Conservation (phyloP, 208 protist genomes). For the Wallacemonas sp. region DNA sequence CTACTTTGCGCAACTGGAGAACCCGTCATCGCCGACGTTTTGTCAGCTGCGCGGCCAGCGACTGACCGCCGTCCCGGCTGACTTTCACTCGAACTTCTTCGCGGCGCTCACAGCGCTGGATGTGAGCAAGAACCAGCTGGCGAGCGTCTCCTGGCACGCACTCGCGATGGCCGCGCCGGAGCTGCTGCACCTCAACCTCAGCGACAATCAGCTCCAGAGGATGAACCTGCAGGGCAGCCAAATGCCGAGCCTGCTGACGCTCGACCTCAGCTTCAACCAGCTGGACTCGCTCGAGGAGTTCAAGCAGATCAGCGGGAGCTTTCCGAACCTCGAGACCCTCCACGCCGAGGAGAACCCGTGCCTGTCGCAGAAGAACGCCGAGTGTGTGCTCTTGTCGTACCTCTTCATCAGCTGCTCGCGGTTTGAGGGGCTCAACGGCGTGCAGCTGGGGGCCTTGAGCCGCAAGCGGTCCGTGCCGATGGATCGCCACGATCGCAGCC, state of each 20-base stretch:
- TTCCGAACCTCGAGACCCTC: slow-evolving; percentile 51
- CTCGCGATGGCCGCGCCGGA: slow-evolving; percentile 45
- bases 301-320: slow-evolving; percentile 23
- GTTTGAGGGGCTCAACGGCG: slow-evolving; percentile 18
- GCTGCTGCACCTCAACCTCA: slow-evolving; percentile 60
- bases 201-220: slow-evolving; percentile 30
- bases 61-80: slow-evolving; percentile 42
- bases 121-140: slow-evolving; percentile 57
- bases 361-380: slow-evolving; percentile 21
- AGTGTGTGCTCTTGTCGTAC: slow-evolving; percentile 19
- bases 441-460: background rate
- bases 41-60: slow-evolving; percentile 45
- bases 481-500: slow-evolving; percentile 19
- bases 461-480: slow-evolving; percentile 14
- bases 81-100: slow-evolving; percentile 31
- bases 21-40: slow-evolving; percentile 18
- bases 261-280: slow-evolving; percentile 65
- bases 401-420: slow-evolving; percentile 17
- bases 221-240: slow-evolving; percentile 22
- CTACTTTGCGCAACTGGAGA: slow-evolving; percentile 32
- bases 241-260: slow-evolving; percentile 25
- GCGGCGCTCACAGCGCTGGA: slow-evolving; percentile 48
- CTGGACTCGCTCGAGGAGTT: slow-evolving; percentile 48
- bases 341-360: slow-evolving; percentile 73
- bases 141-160: slow-evolving; percentile 50